phyloP scores from a whole-genome alignment of 2,329 filamentous ascomycete species.

The Colletotrichum filicis region DNA sequence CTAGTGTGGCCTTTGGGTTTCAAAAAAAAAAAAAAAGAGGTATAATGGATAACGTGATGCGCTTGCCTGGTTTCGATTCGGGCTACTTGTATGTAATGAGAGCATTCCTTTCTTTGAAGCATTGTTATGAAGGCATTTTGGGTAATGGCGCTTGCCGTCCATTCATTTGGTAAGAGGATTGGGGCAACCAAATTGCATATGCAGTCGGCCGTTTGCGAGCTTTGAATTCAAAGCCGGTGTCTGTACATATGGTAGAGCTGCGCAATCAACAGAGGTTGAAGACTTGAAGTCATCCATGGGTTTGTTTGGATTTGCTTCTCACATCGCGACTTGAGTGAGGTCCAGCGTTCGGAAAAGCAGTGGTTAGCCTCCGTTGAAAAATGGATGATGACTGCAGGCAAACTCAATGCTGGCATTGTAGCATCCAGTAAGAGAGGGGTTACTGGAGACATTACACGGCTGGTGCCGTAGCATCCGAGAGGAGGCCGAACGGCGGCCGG shows the following conservation, averaged over 20 bases:
- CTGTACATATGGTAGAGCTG: conserved; percentile 9
- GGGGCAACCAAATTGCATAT: conserved; percentile 4
- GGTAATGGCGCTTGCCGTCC: conserved; percentile 36
- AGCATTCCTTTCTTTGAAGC: conserved; percentile 8
- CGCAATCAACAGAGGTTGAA: background rate
- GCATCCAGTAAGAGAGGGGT: background rate
- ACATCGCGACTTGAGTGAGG: background rate
- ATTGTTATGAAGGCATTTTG: conserved; percentile 14
- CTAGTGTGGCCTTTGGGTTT: background rate
- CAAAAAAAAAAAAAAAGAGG: too few species aligned
- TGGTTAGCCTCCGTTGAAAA: background rate
- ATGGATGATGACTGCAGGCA: background rate
- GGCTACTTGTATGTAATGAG: conserved; percentile 25
- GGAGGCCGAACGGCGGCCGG: background rate
- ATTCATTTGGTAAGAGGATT: conserved; percentile 2
- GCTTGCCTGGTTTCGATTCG: conserved; percentile 7
- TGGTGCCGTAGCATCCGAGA: background rate
- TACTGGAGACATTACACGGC: background rate
- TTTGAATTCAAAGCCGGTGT: background rate
- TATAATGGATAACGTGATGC: conserved; percentile 17
- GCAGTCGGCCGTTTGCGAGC: conserved; percentile 14
- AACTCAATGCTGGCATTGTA: background rate
- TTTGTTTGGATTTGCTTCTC: background rate
- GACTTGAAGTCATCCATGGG: background rate
- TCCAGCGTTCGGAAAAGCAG: background rate